These are phyloP conservation scores for Colletotrichum sp. DNA, from an alignment of 2,329 filamentous ascomycete species.

Conservation along the genomic window DNA sequence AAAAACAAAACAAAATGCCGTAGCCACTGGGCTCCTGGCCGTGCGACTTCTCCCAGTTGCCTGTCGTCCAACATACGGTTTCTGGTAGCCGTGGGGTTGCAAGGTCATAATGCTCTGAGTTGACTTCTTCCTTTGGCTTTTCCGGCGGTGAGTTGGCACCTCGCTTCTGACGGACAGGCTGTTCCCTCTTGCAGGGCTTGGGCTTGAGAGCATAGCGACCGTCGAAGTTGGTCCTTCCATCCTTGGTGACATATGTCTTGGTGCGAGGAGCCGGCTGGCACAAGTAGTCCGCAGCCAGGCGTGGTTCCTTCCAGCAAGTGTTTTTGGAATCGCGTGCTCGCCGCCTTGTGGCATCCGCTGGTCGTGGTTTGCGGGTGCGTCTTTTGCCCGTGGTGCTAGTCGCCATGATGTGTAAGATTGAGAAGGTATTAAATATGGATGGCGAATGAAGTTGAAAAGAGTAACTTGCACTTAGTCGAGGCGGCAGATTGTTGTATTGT, in stretches of 20 bases:
- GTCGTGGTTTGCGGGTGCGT: not conserved
- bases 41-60: not conserved
- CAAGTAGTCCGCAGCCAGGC: constrained; percentile 5
- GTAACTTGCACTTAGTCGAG: not conserved
- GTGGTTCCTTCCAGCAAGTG: constrained; percentile 9
- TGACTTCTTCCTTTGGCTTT: not conserved
- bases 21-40: constrained; percentile 4
- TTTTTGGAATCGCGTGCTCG: not conserved
- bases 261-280: not conserved
- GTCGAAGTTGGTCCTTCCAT: constrained; percentile 4
- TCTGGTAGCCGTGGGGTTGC: not conserved
- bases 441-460: not conserved
- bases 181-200: not conserved
- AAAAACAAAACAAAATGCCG: not conserved
- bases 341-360: not conserved
- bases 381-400: not conserved
- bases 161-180: not conserved
- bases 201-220: not conserved
- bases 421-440: not conserved
- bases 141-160: not conserved
- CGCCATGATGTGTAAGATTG: not conserved
- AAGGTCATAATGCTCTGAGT: not conserved
- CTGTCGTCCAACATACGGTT: not conserved
- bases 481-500: not conserved
- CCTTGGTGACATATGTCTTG: not conserved